Base-by-base conservation (phyloP, 1,284 basidiomycete species). In the Ceratobasidium sp. region DNA sequence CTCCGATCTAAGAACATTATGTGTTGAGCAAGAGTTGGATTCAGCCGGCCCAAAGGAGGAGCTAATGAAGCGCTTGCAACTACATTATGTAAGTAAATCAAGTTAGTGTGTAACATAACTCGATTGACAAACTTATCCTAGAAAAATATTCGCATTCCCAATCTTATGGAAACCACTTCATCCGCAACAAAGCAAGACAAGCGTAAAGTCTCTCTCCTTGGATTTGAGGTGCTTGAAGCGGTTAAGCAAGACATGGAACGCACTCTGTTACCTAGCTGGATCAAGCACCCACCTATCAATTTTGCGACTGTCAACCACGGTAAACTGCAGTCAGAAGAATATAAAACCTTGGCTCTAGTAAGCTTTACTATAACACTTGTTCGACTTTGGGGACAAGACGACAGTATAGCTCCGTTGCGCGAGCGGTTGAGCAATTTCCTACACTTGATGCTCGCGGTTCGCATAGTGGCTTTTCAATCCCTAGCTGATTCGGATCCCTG, bases 291-390 rank as follows among this genome's bases (percentile, higher is more conserved):
- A 1, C 65, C 76, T 1, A 76, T 50, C 2, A n/a, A 50, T 1
- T 66, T 81, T 44, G 80, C 79, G 2, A 65, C 68, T 17, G 62
- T 48, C 5, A 46, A 23, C 2, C 57, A 73, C 52, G 78, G 80
- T 17, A 70, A 71, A 33, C 42, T 80, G 0, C 78, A 74, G 48
- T 79, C 80, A 1, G 71, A 80, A 26, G 79, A 81, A 64, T 81
- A 79, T 69, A 61, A 75, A 26, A 74, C 61, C 9, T 5, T 79
- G 13, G 52, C 66, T 10, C 73, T 76, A 12, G 77, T 81, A 10
- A 74, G 78, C 46, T 54, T 81, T 7, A 61, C 68, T 3, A 77
- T 81, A 13, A 74, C 80, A 0, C 46, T 79, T 3, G 59, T 79
- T 38, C 52, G 54, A 1, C 13, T 78, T 13, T 79, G 79, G 79